Conservation (phyloP, 331 rosid species). For the Pyrus hybrid region DNA sequence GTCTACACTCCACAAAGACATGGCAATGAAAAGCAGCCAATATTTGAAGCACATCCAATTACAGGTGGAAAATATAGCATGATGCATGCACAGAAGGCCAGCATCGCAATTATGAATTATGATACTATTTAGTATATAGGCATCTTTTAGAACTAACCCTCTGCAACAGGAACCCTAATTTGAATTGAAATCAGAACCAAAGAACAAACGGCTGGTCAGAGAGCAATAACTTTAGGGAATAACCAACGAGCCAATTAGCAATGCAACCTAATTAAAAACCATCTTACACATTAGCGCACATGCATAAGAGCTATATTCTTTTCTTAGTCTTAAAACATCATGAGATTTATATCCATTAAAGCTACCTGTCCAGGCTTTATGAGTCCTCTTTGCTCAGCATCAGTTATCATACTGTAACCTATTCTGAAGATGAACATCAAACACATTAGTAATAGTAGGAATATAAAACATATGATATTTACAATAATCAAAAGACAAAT, state of each 20-base stretch:
- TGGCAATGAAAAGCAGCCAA: not conserved
- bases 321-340: not conserved
- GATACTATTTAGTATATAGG: not conserved
- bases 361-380: constrained; percentile 93
- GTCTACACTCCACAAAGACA: not conserved
- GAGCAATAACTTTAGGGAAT: not conserved
- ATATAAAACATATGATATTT: not conserved
- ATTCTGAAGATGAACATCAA: constrained; percentile 55
- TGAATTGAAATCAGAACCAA: not conserved
- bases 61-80: not conserved
- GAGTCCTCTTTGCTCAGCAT: constrained; percentile 85
- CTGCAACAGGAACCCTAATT: not conserved
- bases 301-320: not conserved
- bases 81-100: not conserved
- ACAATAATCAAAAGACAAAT: not conserved
- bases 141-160: not conserved
- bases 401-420: constrained; percentile 82
- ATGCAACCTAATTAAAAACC: not conserved
- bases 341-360: not conserved
- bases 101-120: not conserved
- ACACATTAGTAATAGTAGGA: constrained; percentile 5
- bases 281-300: not conserved
- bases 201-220: not conserved
- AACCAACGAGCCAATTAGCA: not conserved
- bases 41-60: not conserved